Evolutionary conservation across 495 filamentous ascomycete genomes (phyloP).

Genomic region (Trichoderma parareesei): DNA sequence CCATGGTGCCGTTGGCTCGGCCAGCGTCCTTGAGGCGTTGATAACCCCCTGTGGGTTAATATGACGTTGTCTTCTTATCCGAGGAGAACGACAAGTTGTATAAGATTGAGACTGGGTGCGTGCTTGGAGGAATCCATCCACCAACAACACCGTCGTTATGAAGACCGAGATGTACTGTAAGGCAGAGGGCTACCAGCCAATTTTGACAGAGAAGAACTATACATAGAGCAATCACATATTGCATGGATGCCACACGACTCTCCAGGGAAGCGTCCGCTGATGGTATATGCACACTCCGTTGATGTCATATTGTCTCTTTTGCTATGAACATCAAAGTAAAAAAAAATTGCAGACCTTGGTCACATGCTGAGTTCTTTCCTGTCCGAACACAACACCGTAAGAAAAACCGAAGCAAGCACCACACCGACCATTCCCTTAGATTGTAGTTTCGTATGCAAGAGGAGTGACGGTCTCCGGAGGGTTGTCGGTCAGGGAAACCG

Average conservation of each 20-base stretch:
- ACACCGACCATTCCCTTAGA: constrained; percentile 49
- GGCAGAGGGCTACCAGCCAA: too few species aligned
- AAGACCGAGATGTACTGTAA: too few species aligned
- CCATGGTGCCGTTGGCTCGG: neutral
- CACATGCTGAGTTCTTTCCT: constrained; percentile 14
- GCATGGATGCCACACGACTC: neutral
- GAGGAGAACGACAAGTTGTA: too few species aligned
- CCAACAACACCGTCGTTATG: too few species aligned
- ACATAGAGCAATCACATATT: neutral
- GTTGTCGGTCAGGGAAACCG: constrained; percentile 66
- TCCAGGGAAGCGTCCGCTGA: neutral
- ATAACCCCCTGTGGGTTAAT: too few species aligned
- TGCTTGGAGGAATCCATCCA: too few species aligned
- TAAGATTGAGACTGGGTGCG: too few species aligned
- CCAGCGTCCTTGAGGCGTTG: too few species aligned
- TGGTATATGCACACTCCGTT: neutral
- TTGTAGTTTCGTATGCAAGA: constrained; percentile 94
- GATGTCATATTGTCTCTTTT: constrained; percentile 10
- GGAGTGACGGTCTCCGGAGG: constrained; percentile 85
- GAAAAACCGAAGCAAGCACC: constrained; percentile 18
- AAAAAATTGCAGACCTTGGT: constrained; percentile 12
- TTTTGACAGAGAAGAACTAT: too few species aligned
- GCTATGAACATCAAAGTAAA: constrained; percentile 10
- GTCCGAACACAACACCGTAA: constrained; percentile 10
- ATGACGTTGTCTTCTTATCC: too few species aligned